Base-by-base conservation (phyloP, 1,284 basidiomycete genomes). In the Ustilago hordei region DNA sequence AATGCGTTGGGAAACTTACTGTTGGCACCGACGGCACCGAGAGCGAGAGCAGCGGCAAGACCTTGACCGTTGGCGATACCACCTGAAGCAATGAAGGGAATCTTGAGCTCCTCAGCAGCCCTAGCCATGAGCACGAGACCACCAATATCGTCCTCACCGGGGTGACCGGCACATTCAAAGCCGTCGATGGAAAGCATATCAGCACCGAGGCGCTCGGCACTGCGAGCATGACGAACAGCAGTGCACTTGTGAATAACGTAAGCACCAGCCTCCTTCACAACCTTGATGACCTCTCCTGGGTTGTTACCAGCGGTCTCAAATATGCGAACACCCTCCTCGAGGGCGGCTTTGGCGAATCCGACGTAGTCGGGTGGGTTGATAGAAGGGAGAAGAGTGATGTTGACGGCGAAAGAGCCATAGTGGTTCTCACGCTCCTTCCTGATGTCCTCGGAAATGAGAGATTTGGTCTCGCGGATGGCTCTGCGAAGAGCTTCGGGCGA, bases 251-350 rank as follows among this genome's bases (percentile, higher is more conserved):
- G 95, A 55, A 97, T 91, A 7, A 97, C 92, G 68, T 91, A 90
- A 80, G 92, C 86, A 3, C 89, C 90, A 8, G 92, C 87, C 8
- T 89, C 89, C 88, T 95, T 95, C 86, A 95, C 91, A 82, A 91
- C 93, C 71, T 90, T 90, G 87, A 96, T 92, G 64, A 96, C 88
- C 11, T 91, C 90, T 31, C 91, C 92, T 48, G 93, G 92, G 85
- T 92, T 94, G 86, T 93, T 95, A 11, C 95, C 95, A 1, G 95
- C 95, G 0, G 95, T 98, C 88, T 98, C 95, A 84, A 95, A 95
- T 58, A 97, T 91, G 80, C 88, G 89, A 12, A 96, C 89, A n/a
- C 93, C 93, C 84, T 95, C 95, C 64, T 94, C 93, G 59, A 97
- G 90, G 4, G 94, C 92, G 2, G 90, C 95, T 12, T 90, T 89